Conservation (phyloP, 768 basidiomycete species). For the Rossbeevera mucosa region DNA sequence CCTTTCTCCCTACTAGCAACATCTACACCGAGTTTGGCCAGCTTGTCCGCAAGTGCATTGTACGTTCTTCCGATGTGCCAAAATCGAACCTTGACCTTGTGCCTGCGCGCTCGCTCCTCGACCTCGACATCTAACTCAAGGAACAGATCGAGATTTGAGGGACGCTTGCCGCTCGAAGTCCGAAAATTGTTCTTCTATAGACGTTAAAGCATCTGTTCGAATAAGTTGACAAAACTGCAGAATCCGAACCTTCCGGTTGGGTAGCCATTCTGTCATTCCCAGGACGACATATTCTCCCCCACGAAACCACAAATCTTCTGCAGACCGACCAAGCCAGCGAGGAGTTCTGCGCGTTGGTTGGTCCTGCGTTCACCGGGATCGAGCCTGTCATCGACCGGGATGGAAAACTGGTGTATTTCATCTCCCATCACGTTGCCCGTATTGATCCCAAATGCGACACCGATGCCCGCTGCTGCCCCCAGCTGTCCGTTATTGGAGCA, state of each 20-base stretch:
- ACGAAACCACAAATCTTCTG: constrained; percentile 23
- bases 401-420: neutral
- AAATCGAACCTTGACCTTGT: constrained; percentile 18
- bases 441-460: neutral
- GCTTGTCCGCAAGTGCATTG: constrained; percentile 23
- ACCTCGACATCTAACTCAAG: constrained; percentile 1
- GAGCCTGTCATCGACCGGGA: neutral
- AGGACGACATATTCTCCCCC: constrained; percentile 15
- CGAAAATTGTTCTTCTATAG: neutral
- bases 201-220: neutral
- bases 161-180: neutral
- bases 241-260: constrained; percentile 4
- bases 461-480: neutral
- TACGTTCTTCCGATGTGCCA: constrained; percentile 22
- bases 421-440: neutral
- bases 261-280: constrained; percentile 9
- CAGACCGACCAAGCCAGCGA: constrained; percentile 11
- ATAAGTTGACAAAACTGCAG: neutral
- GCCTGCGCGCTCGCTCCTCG: neutral
- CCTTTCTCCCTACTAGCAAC: neutral
- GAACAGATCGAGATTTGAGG: constrained; percentile 9
- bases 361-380: neutral
- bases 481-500: neutral
- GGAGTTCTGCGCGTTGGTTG: neutral
- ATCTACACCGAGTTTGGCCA: constrained; percentile 13